Conservation (phyloP, 2,329 filamentous ascomycete genomes). For the Cryphonectria parasitica region DNA sequence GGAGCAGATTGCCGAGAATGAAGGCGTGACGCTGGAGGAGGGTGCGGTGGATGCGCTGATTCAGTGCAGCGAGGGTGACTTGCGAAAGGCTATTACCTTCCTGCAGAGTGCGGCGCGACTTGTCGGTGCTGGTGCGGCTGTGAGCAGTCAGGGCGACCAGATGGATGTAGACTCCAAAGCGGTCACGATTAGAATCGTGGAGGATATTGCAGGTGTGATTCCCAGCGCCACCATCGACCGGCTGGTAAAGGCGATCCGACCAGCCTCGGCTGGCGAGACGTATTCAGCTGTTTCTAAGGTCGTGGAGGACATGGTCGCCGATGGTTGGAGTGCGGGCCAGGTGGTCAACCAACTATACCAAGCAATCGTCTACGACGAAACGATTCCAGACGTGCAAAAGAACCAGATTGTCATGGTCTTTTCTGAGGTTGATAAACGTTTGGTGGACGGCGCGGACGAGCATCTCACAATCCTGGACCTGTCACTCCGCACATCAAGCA, state of each 20-base stretch:
- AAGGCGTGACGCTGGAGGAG: conserved; percentile 75
- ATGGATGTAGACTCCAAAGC: conserved; percentile 64
- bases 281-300: conserved; percentile 78
- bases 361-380: conserved; percentile 79
- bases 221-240: conserved; percentile 72
- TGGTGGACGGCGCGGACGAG: conserved; percentile 94
- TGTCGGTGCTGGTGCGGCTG: conserved; percentile 67
- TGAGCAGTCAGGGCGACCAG: conserved; percentile 52
- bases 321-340: conserved; percentile 95
- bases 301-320: conserved; percentile 89
- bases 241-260: conserved; percentile 77
- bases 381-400: conserved; percentile 82
- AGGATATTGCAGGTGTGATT: conserved; percentile 96
- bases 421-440: conserved; percentile 90
- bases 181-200: conserved; percentile 79
- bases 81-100: conserved; percentile 95
- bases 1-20: conserved; percentile 78
- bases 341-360: conserved; percentile 81
- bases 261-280: conserved; percentile 62
- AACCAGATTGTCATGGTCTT: conserved; percentile 88
- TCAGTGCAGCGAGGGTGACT: conserved; percentile 86
- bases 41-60: conserved; percentile 86
- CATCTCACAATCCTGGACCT: conserved; percentile 90
- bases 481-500: conserved; percentile 76
- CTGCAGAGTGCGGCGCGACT: conserved; percentile 91